Base-by-base conservation (phyloP, 108 stramenopile genomes). In the Pseudonitzschia pungens region DNA sequence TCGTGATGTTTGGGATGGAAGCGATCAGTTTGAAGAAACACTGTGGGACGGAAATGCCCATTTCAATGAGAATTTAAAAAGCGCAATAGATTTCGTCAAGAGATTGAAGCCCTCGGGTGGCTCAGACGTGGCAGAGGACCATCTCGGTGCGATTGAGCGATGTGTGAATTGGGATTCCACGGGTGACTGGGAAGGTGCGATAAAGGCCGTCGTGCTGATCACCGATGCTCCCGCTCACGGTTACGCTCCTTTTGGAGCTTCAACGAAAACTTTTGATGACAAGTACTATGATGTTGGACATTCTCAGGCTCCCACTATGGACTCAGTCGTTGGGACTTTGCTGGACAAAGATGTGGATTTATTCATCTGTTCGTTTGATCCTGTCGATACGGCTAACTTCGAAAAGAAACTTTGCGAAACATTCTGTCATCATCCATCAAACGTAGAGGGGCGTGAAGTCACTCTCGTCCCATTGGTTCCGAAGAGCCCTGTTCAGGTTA, bases 191-290 rank as follows among this genome's bases (percentile, higher is more conserved):
- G 55, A 71, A 27, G 76, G 81, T 22, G 71, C 60, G 43, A 75
- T 85, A 31, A 87, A 87, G 62, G 80, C 74, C 67, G 65, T 87
- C 36, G 43, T 87, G 29, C 44, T 87, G 9, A 69, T 87, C 26
- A 75, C 86, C 14, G 86, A 87, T 74, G 81, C 86, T 44, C 73
- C 86, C 42, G 75, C 84, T 44, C 86, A 87, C 69, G 84, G 86
- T 6, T 77, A 79, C 16, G 32, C 62, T 28, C 62, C 31, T 11
- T 16, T 11, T 63, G 62, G 32, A 28, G 24, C 12, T 22, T 71
- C 65, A 31, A 42, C 67, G n/a, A 31, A 67, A 16, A 82, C 80
- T 54, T 74, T 44, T n/a, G 86, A 87, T 66, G 60, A 51, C 33
- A n/a, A n/a, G n/a, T n/a, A n/a, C n/a, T 83, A 84, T 48, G 20